A percentile compares a stretch with the other conserved stretches of the same genome.
phyloP scores from a whole-genome alignment of 257 asterid genomes.

The Phtheirospermum japonicum region DNA sequence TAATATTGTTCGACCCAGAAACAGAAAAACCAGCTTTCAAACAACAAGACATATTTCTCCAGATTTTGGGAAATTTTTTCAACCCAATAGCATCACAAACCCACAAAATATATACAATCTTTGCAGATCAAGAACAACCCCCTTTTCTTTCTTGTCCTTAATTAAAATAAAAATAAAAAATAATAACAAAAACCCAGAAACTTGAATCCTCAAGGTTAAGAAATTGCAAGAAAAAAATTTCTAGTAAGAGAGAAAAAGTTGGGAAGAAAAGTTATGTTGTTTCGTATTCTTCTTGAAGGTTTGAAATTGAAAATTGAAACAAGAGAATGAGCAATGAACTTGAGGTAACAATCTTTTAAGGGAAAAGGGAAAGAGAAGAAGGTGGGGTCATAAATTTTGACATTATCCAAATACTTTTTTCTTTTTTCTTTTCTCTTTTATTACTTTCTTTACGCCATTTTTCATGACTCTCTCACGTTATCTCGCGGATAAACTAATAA shows the following conservation, averaged over 20 bases:
- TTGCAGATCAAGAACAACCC: slow-evolving; percentile 29
- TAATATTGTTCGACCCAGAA: slow-evolving; percentile 40
- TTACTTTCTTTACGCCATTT: too few species aligned
- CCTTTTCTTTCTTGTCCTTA: background rate
- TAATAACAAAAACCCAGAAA: too few species aligned
- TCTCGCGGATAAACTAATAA: too few species aligned
- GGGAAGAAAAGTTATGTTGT: too few species aligned
- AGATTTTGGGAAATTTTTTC: slow-evolving; percentile 9
- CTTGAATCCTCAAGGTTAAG: too few species aligned
- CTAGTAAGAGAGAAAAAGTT: background rate
- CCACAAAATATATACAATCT: slow-evolving; percentile 13
- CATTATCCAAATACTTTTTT: slow-evolving; percentile 33
- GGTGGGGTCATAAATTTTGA: slow-evolving; percentile 33
- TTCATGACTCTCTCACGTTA: too few species aligned
- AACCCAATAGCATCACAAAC: slow-evolving; percentile 28
- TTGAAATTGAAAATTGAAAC: too few species aligned
- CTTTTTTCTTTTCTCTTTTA: too few species aligned
- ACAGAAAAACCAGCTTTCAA: slow-evolving; percentile 54
- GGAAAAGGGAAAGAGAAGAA: slow-evolving; percentile 27
- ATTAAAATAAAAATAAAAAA: slow-evolving; percentile 11
- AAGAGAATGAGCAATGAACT: too few species aligned
- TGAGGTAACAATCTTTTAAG: slow-evolving; percentile 22
- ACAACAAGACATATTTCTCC: slow-evolving; percentile 50
- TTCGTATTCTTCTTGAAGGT: too few species aligned
- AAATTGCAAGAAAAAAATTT: background rate